These are phyloP conservation scores for Manihot esculenta DNA, from an alignment of 441 rosid genomes.

Conservation along the genomic window DNA sequence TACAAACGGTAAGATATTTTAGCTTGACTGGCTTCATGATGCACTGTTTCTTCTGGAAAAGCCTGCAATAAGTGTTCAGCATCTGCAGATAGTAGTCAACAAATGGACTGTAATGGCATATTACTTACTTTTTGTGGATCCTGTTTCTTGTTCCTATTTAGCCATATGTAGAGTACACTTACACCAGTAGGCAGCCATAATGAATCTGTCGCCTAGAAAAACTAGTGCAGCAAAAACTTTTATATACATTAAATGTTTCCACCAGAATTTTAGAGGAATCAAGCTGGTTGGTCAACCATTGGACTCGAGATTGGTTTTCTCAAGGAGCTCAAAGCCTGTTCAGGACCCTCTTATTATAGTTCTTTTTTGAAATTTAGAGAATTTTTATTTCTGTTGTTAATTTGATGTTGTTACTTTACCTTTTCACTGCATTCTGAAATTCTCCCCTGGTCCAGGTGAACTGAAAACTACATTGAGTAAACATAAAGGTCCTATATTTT, in stretches of 20 bases:
- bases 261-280: background rate
- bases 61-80: background rate
- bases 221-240: background rate
- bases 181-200: background rate
- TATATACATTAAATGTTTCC: background rate
- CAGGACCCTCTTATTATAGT: constrained; percentile 1
- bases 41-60: background rate
- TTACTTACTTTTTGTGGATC: background rate
- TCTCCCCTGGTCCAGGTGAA: constrained; percentile 55
- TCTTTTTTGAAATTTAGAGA: background rate
- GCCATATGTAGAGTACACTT: background rate
- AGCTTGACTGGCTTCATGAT: background rate
- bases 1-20: constrained; percentile 60
- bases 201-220: background rate
- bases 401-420: constrained; percentile 1
- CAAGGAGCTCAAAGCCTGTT: constrained; percentile 4
- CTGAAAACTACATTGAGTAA: constrained; percentile 78
- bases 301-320: background rate
- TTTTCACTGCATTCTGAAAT: constrained; percentile 8
- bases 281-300: background rate
- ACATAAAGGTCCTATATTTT: constrained; percentile 95
- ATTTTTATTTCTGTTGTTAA: background rate
- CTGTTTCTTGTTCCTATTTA: background rate
- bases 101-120: background rate
- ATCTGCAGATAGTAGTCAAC: background rate